Evolutionary conservation across 179 eudicot genomes (phyloP), one percentile per base, ranked within the genome.

Genomic region (Vitellaria paradoxa): DNA sequence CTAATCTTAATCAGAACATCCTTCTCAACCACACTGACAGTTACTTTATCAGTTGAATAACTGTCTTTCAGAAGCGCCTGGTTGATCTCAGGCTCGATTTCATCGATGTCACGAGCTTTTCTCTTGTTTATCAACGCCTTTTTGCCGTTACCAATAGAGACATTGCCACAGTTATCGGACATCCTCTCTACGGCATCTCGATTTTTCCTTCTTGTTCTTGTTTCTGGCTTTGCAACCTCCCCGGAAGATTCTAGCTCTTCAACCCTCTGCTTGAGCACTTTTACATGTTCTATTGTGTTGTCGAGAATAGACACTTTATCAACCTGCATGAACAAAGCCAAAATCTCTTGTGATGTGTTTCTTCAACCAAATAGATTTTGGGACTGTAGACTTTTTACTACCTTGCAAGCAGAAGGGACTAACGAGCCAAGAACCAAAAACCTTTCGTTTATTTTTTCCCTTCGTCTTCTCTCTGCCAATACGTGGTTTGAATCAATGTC

Each of bases 291-390:
- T 30, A 92, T 91, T 9, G 97, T 86, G 23, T 87, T 84, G 75
- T 91, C 95, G 1, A 86, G 90, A 77, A 89, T 76, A 30, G 95
- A 89, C 65, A 89, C 84, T 73, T 90, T 87, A 78, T 89, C 92
- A 74, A 80, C 86, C 97, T 89, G 88, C 81, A 82, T 21, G 55
- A 30, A 73, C 40, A 50, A 15, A 47, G n/a, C 23, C 17, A 75
- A 65, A 18, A 49, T 49, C 59, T 62, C 11, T 17, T 14, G 59
- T 46, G 9, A 62, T 15, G 5, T 3, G 10, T 40, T 8, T 60
- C 60, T 70, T 70, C 26, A 20, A 74, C 24, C 67, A 62, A 73
- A 60, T 9, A 60, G 24, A 24, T 47, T 13, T 30, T 62, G 17
- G 10, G 59, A 23, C 57, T 49, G 12, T 63, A 49, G 12, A 69